Base-by-base conservation (phyloP, 1,284 basidiomycete species). In the Ceratobasidium sp. region DNA sequence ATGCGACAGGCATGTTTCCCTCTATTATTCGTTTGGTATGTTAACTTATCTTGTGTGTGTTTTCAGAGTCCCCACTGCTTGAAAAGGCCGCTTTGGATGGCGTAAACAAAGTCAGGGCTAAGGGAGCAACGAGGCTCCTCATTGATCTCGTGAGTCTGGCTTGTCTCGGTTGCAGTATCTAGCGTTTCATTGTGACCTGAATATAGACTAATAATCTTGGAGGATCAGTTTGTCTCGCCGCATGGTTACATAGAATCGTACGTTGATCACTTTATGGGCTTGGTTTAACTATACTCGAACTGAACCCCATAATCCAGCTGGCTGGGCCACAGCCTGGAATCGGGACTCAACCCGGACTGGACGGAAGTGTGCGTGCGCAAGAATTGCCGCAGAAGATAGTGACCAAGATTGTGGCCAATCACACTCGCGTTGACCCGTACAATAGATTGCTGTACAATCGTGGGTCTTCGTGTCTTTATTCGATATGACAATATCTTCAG, bases 151-250 rank as follows among this genome's bases (percentile, higher is more conserved):
- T 85, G 6, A 55, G 12, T n/a, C 16, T 10, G 43, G 53, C 34
- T 72, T 12, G 3, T 21, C 12, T 39, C 8, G 23, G 14, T 32
- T 16, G 16, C n/a, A n/a, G n/a, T n/a, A n/a, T n/a, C n/a, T n/a
- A n/a, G n/a, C n/a, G n/a, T n/a, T 58, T 2, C 39, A 10, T 43
- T 30, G 21, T 14, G 3, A 45, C 23, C 71, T 50, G 28, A 8
- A 23, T 8, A n/a, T 71, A 88, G 86, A 84, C 84, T 4, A 87
- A 88, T 77, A 88, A 88, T 74, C 86, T 86, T 50, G 87, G 87
- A 73, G 87, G 83, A 77, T 75, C 77, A 52, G 26, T 46, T n/a
- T 73, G 73, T 43, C 28, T 72, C 14, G 67, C 67, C 1, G 53
- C 53, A 26, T 70, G 67, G 67, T 41, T 70, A 21, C 67, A 70